Conservation (phyloP, 352 stramenopile genomes). For the Globisporangium carolinianum region DNA sequence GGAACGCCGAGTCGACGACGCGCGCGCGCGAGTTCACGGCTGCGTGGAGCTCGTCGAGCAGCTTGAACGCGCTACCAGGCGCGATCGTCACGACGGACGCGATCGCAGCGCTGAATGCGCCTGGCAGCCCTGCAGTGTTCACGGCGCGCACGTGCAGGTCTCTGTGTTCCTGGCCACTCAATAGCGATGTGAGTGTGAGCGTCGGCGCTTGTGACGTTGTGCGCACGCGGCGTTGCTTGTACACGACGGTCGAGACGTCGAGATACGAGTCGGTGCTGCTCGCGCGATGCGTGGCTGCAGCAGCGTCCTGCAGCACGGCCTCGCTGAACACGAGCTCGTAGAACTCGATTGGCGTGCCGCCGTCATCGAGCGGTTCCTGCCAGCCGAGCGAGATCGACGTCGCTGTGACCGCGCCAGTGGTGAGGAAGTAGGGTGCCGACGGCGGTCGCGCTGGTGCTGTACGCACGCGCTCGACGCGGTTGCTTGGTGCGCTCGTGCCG, state of each 20-base stretch:
- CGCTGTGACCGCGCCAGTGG: slow-evolving; percentile 38
- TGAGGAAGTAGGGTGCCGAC: slow-evolving; percentile 39
- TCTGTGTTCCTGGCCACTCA: slow-evolving; percentile 61
- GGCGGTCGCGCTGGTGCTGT: slow-evolving; percentile 28
- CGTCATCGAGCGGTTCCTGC: slow-evolving; percentile 49
- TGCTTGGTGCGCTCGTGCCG: slow-evolving; percentile 44
- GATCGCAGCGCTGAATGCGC: slow-evolving; percentile 38
- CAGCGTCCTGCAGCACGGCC: slow-evolving; percentile 49
- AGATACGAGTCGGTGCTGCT: slow-evolving; percentile 31
- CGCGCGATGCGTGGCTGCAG: slow-evolving; percentile 3
- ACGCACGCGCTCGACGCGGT: slow-evolving; percentile 26
- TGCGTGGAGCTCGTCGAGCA: slow-evolving; percentile 73
- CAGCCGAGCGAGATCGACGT: slow-evolving; percentile 62
- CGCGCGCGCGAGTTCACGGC: slow-evolving; percentile 65
- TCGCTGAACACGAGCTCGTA: slow-evolving; percentile 65
- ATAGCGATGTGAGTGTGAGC: slow-evolving; percentile 35
- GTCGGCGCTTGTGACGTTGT: slow-evolving; percentile 30
- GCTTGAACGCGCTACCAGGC: slow-evolving; percentile 52
- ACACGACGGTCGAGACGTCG: slow-evolving; percentile 50
- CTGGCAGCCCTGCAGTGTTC: slow-evolving; percentile 44
- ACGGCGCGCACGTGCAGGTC: slow-evolving; percentile 60
- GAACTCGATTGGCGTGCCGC: slow-evolving; percentile 47
- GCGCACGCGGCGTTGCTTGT: slow-evolving; percentile 42
- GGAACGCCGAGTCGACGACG: slow-evolving; percentile 67
- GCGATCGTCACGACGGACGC: slow-evolving; percentile 57